These are phyloP conservation scores for Neurospora sp. DNA, from an alignment of 495 filamentous ascomycete species.

Conservation along the genomic window DNA sequence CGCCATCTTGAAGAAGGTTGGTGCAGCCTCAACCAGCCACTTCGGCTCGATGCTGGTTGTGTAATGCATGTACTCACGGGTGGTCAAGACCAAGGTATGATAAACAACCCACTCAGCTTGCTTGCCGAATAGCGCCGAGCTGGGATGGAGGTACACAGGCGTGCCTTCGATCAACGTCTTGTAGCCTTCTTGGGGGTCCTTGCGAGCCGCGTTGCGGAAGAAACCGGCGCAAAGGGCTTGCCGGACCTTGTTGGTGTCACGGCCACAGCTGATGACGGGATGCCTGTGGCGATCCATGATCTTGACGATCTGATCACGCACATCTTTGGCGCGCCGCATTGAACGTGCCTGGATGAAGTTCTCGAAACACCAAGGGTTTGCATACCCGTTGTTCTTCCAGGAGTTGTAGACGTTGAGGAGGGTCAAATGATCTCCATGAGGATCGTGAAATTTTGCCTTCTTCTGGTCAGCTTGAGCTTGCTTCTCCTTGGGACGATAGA, in stretches of 20 bases:
- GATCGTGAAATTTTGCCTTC: conserved; percentile 94
- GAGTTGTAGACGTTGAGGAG: conserved; percentile 92
- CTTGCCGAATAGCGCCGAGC: conserved; percentile 86
- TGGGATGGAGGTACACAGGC: conserved; percentile 88
- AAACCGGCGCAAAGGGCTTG: conserved; percentile 87
- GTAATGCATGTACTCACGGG: conserved; percentile 95
- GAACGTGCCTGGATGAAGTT: conserved; percentile 92
- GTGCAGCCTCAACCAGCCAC: conserved; percentile 81
- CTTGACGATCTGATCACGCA: conserved; percentile 79
- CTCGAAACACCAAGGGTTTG: conserved; percentile 88
- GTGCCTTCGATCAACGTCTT: conserved; percentile 94
- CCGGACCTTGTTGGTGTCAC: conserved; percentile 79
- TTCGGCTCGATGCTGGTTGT: conserved; percentile 90
- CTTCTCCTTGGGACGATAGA: conserved; percentile 94
- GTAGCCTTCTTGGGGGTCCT: conserved; percentile 93
- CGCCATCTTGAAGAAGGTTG: conserved; percentile 97
- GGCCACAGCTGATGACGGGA: conserved; percentile 67
- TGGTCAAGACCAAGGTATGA: conserved; percentile 77
- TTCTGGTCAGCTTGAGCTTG: conserved; percentile 94
- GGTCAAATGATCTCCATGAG: conserved; percentile 87
- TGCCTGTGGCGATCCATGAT: conserved; percentile 89
- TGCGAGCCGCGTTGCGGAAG: conserved; percentile 90
- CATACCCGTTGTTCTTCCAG: conserved; percentile 77
- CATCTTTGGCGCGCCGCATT: conserved; percentile 84
- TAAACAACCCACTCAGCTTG: conserved; percentile 94